These are phyloP conservation scores for Chrysoporthe deuterocubensis DNA, from an alignment of 2,329 filamentous ascomycete species.

Conservation along the genomic window DNA sequence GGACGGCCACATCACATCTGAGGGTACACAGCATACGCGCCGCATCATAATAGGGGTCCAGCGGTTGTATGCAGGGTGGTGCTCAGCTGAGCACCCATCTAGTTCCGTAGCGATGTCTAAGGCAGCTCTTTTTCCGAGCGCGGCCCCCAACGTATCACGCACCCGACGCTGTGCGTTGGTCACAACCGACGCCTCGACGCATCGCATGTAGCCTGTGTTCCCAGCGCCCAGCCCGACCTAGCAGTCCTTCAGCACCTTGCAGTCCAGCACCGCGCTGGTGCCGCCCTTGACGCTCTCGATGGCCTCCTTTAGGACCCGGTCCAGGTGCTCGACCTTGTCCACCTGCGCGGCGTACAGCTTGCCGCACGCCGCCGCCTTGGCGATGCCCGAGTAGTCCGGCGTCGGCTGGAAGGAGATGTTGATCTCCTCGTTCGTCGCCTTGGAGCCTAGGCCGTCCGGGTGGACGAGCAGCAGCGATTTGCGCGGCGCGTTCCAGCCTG, in stretches of 20 bases:
- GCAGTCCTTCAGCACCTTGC: conserved; percentile 52
- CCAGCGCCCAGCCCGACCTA: conserved; percentile 31
- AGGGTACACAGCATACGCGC: neutral
- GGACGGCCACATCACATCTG: neutral
- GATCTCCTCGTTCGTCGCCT: conserved; percentile 63
- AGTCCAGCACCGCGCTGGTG: conserved; percentile 57
- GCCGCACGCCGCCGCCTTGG: conserved; percentile 61
- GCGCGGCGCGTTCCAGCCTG: conserved; percentile 49
- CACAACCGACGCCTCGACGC: neutral
- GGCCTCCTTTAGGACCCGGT: conserved; percentile 52
- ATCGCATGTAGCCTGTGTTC: neutral
- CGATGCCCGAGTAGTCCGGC: conserved; percentile 64
- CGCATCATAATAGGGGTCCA: neutral
- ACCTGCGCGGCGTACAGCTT: conserved; percentile 55
- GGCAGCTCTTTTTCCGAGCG: neutral
- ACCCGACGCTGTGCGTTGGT: neutral
- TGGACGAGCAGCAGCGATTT: conserved; percentile 61
- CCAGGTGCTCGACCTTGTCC: conserved; percentile 50
- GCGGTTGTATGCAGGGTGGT: neutral
- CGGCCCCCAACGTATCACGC: no score
- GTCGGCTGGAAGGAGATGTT: conserved; percentile 64
- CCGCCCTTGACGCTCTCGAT: conserved; percentile 56
- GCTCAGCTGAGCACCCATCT: neutral
- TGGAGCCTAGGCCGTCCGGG: conserved; percentile 58
- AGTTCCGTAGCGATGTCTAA: neutral